Percentiles rank a stretch among this genome's conserved stretches.
Evolutionary conservation across 257 asterid species (phyloP).

Genomic region (Knoxia roxburghii): DNA sequence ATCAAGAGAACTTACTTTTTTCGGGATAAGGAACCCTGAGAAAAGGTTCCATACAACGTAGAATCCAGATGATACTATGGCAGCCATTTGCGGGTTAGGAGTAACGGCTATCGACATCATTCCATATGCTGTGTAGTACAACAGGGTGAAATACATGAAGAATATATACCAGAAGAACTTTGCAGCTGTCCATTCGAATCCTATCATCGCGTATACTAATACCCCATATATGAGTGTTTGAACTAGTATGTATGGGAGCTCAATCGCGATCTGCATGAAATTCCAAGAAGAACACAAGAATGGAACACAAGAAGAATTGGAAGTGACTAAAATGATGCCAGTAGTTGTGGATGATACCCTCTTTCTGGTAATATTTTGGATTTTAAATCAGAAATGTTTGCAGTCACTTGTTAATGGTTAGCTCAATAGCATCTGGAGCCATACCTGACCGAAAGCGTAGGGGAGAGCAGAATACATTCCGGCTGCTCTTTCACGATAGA

Average conservation of each 20-base stretch:
- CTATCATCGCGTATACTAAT: conserved; percentile 66
- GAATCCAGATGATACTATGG: conserved; percentile 49
- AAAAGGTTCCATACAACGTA: conserved; percentile 62
- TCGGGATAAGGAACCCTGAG: conserved; percentile 72
- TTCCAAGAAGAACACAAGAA: background rate
- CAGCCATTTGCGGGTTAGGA: conserved; percentile 69
- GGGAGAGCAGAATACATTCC: conserved; percentile 91
- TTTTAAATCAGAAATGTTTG: no score
- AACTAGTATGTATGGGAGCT: conserved; percentile 54
- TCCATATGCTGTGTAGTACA: conserved; percentile 73
- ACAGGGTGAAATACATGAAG: conserved; percentile 61
- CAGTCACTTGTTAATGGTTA: background rate
- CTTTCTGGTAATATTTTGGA: no score
- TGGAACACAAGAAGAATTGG: background rate
- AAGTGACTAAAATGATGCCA: background rate
- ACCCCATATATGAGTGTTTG: conserved; percentile 50
- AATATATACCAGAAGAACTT: conserved; percentile 74
- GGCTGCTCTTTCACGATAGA: conserved; percentile 83
- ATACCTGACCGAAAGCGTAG: conserved; percentile 79
- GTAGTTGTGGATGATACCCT: no score
- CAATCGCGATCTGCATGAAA: conserved; percentile 46
- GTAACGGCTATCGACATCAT: conserved; percentile 81
- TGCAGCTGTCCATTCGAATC: conserved; percentile 59
- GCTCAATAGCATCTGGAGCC: background rate
- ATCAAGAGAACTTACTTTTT: conserved; percentile 34